A percentile compares a stretch with the other conserved stretches of the same genome.
Evolutionary conservation across 805 yeast genomes (phyloP).

Genomic region (Candida maesae): DNA sequence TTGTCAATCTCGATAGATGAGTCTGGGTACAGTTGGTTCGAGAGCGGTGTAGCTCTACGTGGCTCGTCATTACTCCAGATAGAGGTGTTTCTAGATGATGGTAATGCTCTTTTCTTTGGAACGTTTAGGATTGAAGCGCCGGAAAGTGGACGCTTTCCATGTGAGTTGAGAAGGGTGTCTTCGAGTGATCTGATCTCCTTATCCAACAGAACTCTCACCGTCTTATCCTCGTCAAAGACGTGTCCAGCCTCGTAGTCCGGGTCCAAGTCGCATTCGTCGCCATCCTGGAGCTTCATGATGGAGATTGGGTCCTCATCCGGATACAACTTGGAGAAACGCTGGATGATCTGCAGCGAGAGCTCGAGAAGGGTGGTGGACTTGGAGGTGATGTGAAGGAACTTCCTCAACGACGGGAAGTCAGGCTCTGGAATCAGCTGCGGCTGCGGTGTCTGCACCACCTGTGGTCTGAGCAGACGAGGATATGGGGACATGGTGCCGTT

Average conservation of each 20-base stretch:
- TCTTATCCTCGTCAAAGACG: conserved; percentile 51
- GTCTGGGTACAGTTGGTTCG: conserved; percentile 37
- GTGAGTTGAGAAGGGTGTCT: conserved; percentile 6
- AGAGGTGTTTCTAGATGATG: conserved; percentile 7
- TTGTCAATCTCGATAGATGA: conserved; percentile 14
- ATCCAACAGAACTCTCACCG: conserved; percentile 43
- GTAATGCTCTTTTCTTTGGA: conserved; percentile 25
- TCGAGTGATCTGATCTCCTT: conserved; percentile 34
- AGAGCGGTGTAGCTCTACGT: conserved; percentile 37
- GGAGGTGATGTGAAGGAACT: conserved; percentile 63
- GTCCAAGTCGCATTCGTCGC: conserved; percentile 68
- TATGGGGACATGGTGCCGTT: not conserved
- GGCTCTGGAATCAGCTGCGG: not conserved
- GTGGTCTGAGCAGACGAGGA: not conserved
- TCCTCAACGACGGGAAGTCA: conserved; percentile 27
- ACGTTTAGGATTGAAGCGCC: conserved; percentile 20
- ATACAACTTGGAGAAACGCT: conserved; percentile 57
- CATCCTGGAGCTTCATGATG: conserved; percentile 64
- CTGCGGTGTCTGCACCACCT: not conserved
- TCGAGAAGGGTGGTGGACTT: conserved; percentile 42
- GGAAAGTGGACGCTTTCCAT: conserved; percentile 26
- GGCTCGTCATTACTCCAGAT: conserved; percentile 19
- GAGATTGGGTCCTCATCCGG: conserved; percentile 55
- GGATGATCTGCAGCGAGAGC: conserved; percentile 51
- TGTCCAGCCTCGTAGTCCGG: conserved; percentile 68